phyloP scores from a whole-genome alignment of 331 rosid genomes.

The Saraca asoca region DNA sequence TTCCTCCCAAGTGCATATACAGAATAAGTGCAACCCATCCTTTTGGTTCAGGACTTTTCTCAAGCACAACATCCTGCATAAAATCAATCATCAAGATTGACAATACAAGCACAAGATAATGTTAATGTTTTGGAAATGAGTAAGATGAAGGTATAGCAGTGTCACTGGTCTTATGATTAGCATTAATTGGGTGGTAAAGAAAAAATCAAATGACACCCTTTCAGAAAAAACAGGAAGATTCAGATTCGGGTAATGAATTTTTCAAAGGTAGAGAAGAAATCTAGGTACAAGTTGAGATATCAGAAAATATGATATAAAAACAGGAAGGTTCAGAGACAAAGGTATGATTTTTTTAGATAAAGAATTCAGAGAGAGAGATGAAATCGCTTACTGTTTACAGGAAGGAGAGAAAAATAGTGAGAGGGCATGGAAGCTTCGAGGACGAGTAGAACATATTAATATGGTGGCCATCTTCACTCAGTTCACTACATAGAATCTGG shows the following conservation, averaged over 20 bases:
- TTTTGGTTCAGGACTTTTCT: constrained; percentile 26
- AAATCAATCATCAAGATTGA: constrained; percentile 40
- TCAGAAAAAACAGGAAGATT: constrained; percentile 38
- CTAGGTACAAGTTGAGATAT: constrained; percentile 18
- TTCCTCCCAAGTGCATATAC: constrained; percentile 56
- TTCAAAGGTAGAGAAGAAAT: constrained; percentile 17
- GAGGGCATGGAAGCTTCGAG: constrained; percentile 47
- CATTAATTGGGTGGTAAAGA: no score
- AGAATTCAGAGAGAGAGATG: constrained; percentile 11
- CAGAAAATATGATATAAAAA: constrained; percentile 26
- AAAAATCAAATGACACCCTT: no score
- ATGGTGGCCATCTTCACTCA: constrained; percentile 27
- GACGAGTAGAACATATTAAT: constrained; percentile 33
- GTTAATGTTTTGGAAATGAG: neutral
- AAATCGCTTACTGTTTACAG: constrained; percentile 57
- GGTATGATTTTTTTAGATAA: neutral
- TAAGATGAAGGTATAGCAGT: constrained; percentile 25
- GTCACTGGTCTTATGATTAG: constrained; percentile 23
- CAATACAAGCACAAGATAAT: constrained; percentile 21
- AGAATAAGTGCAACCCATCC: constrained; percentile 86
- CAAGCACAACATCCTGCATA: constrained; percentile 63
- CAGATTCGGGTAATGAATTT: constrained; percentile 26
- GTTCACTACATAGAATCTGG: constrained; percentile 23
- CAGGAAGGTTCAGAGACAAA: neutral
- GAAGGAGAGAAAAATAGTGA: constrained; percentile 45